Percentiles rank a stretch among this genome's conserved stretches.
Conservation (phyloP, 1,284 basidiomycete genomes). For the Ustilago bromivora region DNA sequence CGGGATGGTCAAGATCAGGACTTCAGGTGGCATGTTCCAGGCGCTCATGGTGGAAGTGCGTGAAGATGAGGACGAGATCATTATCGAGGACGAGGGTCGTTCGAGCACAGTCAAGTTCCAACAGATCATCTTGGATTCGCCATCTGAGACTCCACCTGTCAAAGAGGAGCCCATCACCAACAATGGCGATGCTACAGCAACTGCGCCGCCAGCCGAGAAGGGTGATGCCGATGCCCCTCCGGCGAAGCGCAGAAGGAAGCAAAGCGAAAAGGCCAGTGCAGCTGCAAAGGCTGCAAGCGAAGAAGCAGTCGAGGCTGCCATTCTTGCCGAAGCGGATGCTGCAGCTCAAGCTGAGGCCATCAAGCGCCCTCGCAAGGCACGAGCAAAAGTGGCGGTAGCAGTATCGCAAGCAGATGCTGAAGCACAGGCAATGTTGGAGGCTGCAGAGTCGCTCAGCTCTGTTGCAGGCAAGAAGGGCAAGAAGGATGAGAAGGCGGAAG, state of each 20-base stretch:
- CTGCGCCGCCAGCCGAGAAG: neutral
- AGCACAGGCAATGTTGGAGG: neutral
- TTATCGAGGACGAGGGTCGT: conserved; percentile 51
- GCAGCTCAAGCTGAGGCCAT: neutral
- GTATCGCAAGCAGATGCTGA: neutral
- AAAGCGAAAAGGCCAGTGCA: conserved; percentile 34
- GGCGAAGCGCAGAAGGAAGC: conserved; percentile 36
- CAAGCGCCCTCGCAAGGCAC: conserved; percentile 21
- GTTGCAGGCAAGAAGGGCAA: conserved; percentile 5
- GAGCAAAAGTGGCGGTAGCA: conserved; percentile 7
- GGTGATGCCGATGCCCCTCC: conserved; percentile 12
- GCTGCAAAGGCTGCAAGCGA: conserved; percentile 27
- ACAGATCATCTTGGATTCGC: conserved; percentile 39
- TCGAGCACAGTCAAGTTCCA: conserved; percentile 48
- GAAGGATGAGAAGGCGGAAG: conserved; percentile 7
- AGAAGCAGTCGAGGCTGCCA: conserved; percentile 28
- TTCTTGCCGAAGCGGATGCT: conserved; percentile 8
- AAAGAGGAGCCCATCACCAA: conserved; percentile 15
- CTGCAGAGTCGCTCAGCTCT: neutral
- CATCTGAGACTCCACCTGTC: conserved; percentile 9
- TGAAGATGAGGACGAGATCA: conserved; percentile 45
- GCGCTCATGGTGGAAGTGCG: conserved; percentile 44
- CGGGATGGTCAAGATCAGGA: conserved; percentile 48
- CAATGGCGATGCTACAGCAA: neutral
- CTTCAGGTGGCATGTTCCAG: conserved; percentile 53